phyloP scores from a whole-genome alignment of 2,329 filamentous ascomycete genomes.

The Trichophyton verrucosum region DNA sequence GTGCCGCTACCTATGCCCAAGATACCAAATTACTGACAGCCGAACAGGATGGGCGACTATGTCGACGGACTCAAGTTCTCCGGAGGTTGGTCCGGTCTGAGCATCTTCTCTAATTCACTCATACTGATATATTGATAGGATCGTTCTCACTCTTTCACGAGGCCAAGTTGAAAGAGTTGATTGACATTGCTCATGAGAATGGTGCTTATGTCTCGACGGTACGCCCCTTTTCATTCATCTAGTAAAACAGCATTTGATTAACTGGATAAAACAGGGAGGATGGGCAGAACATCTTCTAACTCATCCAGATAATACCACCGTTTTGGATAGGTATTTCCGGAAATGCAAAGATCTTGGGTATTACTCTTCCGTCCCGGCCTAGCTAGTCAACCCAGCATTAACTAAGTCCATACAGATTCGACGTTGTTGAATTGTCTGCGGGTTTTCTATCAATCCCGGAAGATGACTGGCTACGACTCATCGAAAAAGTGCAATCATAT shows the following conservation, averaged over 20 bases:
- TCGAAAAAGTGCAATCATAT: conserved; percentile 37
- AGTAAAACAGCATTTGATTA: not conserved
- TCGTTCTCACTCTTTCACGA: conserved; percentile 42
- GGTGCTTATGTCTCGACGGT: conserved; percentile 44
- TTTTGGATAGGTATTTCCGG: conserved; percentile 41
- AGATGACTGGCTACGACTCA: conserved; percentile 42
- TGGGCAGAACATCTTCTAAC: conserved; percentile 44
- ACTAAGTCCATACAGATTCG: conserved; percentile 29
- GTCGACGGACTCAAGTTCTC: conserved; percentile 46
- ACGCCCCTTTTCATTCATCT: conserved; percentile 6
- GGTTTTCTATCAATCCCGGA: conserved; percentile 44
- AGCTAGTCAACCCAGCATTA: not conserved
- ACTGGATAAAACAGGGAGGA: conserved; percentile 30
- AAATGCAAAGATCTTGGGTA: conserved; percentile 42
- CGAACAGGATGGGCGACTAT: conserved; percentile 39
- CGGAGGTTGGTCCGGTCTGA: conserved; percentile 25
- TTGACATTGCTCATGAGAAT: conserved; percentile 39
- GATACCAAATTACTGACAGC: not conserved
- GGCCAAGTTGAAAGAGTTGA: conserved; percentile 34
- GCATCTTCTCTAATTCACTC: not conserved
- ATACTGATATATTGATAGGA: conserved; percentile 16
- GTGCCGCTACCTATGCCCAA: not conserved
- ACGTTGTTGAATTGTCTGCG: conserved; percentile 43
- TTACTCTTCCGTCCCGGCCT: not conserved
- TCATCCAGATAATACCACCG: conserved; percentile 32